These are phyloP conservation scores for Oryza glaberrima DNA, from an alignment of 176 grass and related monocot genomes.

Conservation along the genomic window DNA sequence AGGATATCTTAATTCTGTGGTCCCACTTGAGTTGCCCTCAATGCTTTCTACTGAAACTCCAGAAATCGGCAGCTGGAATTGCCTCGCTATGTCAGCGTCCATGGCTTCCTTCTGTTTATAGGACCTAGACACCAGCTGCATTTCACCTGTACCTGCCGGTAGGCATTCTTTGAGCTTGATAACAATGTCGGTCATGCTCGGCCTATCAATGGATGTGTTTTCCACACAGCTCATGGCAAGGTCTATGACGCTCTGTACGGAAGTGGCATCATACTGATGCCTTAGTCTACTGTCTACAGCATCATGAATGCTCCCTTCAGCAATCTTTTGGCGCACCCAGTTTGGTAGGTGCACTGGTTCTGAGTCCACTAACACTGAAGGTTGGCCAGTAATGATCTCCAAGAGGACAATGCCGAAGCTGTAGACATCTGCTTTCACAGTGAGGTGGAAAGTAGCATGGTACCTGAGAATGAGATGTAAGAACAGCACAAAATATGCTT, in stretches of 20 bases:
- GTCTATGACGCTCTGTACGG: neutral
- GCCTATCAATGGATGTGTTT: neutral
- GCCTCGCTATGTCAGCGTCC: neutral
- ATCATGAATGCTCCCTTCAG: conserved; percentile 5
- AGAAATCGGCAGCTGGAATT: neutral
- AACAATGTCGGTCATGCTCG: conserved; percentile 11
- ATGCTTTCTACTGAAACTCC: neutral
- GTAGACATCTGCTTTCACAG: conserved; percentile 29
- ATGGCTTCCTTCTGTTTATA: neutral
- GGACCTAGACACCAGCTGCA: neutral
- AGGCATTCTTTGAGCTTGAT: conserved; percentile 28
- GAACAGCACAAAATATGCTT: neutral
- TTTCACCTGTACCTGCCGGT: neutral
- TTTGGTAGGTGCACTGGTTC: conserved; percentile 8
- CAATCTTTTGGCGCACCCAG: conserved; percentile 30
- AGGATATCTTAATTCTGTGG: neutral
- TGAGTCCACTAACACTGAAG: neutral
- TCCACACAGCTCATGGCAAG: conserved; percentile 22
- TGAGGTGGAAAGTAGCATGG: conserved; percentile 33
- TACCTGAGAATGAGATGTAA: conserved; percentile 9
- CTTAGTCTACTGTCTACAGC: conserved; percentile 1
- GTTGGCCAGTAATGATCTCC: conserved; percentile 29
- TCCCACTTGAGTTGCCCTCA: neutral
- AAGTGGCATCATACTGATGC: conserved; percentile 3
- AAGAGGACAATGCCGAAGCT: conserved; percentile 15